Percentiles rank a stretch among this genome's conserved stretches.
These are phyloP conservation scores for Phaffia tasmanica DNA, from an alignment of 768 basidiomycete genomes.

Conservation along the genomic window DNA sequence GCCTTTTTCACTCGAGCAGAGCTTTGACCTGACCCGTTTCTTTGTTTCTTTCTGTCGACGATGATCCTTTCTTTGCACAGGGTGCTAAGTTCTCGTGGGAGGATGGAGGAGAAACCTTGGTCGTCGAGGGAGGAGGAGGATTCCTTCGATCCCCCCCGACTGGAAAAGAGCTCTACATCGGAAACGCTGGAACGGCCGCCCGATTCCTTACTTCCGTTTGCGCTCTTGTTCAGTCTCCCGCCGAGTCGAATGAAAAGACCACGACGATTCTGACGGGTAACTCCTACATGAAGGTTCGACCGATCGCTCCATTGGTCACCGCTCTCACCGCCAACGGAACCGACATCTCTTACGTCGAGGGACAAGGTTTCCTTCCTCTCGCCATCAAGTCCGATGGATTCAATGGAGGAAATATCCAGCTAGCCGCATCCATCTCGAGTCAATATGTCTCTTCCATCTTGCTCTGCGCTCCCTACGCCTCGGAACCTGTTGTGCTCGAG, in stretches of 20 bases:
- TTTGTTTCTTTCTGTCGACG: conserved; percentile 9
- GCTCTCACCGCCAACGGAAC: conserved; percentile 74
- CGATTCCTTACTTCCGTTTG: conserved; percentile 96
- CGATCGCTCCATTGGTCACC: conserved; percentile 87
- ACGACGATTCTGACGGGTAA: conserved; percentile 85
- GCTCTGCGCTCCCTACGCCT: conserved; percentile 88
- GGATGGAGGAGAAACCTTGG: conserved; percentile 87
- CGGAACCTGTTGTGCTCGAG: conserved; percentile 70
- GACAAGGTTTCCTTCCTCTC: conserved; percentile 74
- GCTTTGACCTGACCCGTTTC: conserved; percentile 19
- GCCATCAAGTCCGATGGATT: conserved; percentile 73
- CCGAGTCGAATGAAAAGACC: conserved; percentile 34
- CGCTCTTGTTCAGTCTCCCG: conserved; percentile 55
- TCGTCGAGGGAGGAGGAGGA: conserved; percentile 79
- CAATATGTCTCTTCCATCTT: conserved; percentile 98
- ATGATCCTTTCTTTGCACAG: conserved; percentile 38
- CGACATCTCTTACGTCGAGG: conserved; percentile 64
- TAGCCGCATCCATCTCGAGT: conserved; percentile 88
- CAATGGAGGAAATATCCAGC: conserved; percentile 64
- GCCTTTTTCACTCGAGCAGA: not conserved
- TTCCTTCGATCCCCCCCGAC: conserved; percentile 59
- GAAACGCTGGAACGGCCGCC: conserved; percentile 94
- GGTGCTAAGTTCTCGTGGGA: conserved; percentile 91
- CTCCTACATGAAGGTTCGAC: conserved; percentile 96
- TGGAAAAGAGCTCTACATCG: conserved; percentile 83